Evolutionary conservation across 768 basidiomycete species (phyloP).

Genomic region (Mycena latifolia): DNA sequence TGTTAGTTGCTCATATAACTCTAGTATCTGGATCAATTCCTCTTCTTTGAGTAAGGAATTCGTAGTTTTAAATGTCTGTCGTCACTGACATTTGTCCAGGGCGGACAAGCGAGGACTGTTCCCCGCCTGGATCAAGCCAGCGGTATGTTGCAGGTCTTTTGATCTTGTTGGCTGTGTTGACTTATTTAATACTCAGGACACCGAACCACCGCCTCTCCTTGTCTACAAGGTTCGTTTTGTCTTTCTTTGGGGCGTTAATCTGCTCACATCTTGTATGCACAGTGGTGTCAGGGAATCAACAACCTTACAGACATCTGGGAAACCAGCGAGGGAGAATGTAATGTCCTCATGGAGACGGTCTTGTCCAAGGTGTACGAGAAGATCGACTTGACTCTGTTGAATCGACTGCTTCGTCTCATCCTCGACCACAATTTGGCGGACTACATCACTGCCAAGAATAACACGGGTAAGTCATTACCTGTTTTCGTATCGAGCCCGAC

Average conservation of each 20-base stretch:
- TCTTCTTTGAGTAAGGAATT: slow-evolving; percentile 87
- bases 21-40: slow-evolving; percentile 96
- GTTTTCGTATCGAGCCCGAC: neutral
- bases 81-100: slow-evolving; percentile 43
- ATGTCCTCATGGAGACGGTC: slow-evolving; percentile 99
- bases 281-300: slow-evolving; percentile 99
- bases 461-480: slow-evolving; percentile 67
- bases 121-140: slow-evolving; percentile 99
- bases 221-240: slow-evolving; percentile 77
- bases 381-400: slow-evolving; percentile 95
- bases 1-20: slow-evolving; percentile 28
- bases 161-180: neutral
- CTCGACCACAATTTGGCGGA: slow-evolving; percentile 99
- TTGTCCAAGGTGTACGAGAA: slow-evolving; percentile 99
- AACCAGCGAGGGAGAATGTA: slow-evolving; percentile 97
- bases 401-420: slow-evolving; percentile 95
- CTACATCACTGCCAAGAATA: slow-evolving; percentile 99
- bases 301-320: slow-evolving; percentile 99
- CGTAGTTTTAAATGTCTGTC: neutral
- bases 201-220: slow-evolving; percentile 95
- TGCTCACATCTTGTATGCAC: slow-evolving; percentile 4
- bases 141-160: slow-evolving; percentile 53
- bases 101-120: slow-evolving; percentile 98
- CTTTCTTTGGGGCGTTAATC: neutral
- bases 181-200: slow-evolving; percentile 63